These are phyloP conservation scores for Lentinula raphanica DNA, from an alignment of 768 basidiomycete genomes.

Conservation along the genomic window DNA sequence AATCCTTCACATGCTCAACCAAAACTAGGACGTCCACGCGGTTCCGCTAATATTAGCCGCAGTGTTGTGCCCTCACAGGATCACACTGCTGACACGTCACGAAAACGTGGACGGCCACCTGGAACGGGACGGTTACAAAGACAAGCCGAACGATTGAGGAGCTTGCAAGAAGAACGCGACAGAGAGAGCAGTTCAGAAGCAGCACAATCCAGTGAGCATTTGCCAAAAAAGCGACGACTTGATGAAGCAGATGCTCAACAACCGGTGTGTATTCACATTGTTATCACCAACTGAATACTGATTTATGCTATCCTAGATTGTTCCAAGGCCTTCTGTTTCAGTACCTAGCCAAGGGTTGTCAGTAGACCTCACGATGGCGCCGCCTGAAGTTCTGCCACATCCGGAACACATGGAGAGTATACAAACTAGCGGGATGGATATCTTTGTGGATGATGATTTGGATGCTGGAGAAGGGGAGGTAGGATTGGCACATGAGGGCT, in stretches of 20 bases:
- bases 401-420: not conserved
- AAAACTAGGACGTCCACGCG: not conserved
- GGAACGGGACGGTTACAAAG: not conserved
- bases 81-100: not conserved
- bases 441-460: not conserved
- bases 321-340: no score
- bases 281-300: no score
- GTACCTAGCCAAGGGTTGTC: no score
- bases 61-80: not conserved
- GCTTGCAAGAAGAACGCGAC: not conserved
- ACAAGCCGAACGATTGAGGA: not conserved
- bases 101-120: not conserved
- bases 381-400: no score
- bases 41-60: not conserved
- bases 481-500: not conserved
- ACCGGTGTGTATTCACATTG: no score
- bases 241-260: no score
- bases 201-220: not conserved
- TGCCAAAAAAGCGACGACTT: no score
- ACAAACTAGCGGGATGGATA: not conserved
- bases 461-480: not conserved
- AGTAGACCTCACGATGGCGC: no score
- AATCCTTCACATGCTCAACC: not conserved
- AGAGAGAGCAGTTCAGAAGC: not conserved
- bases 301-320: no score